These are phyloP conservation scores for Yamadazyma olivae DNA, from an alignment of 805 yeast species.

Conservation along the genomic window DNA sequence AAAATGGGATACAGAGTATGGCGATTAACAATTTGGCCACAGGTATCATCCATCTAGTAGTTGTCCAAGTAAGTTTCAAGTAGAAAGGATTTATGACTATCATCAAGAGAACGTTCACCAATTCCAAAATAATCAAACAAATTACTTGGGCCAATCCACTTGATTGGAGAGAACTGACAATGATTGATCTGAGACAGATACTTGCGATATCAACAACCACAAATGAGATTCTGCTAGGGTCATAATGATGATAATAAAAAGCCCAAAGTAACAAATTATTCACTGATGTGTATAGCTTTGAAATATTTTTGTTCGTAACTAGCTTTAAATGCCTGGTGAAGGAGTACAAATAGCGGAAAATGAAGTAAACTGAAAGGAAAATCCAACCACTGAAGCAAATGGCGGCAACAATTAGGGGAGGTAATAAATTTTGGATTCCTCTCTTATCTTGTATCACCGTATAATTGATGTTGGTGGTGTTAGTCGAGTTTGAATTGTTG, in stretches of 20 bases:
- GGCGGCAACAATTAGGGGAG: conserved; percentile 26
- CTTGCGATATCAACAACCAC: conserved; percentile 33
- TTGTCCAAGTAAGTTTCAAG: conserved; percentile 22
- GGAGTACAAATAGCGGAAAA: conserved; percentile 24
- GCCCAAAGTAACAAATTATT: conserved; percentile 47
- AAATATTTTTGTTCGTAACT: conserved; percentile 16
- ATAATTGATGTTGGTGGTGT: conserved; percentile 1
- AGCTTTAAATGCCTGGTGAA: conserved; percentile 15
- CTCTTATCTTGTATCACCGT: neutral
- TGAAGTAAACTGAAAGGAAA: conserved; percentile 17
- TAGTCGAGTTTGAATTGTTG: neutral
- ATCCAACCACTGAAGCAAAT: conserved; percentile 26
- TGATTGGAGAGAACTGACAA: conserved; percentile 43
- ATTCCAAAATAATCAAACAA: conserved; percentile 34
- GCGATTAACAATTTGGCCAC: conserved; percentile 38
- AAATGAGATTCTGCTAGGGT: conserved; percentile 39
- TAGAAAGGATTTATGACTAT: conserved; percentile 26
- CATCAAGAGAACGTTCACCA: conserved; percentile 20
- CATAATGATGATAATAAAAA: conserved; percentile 39
- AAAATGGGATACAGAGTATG: conserved; percentile 42
- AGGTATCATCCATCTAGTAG: conserved; percentile 32
- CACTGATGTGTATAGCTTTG: conserved; percentile 45
- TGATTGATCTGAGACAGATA: conserved; percentile 32
- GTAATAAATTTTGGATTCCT: neutral
- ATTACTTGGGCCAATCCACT: conserved; percentile 45